A percentile compares a stretch with the other conserved stretches of the same genome.
Evolutionary conservation across 2,329 filamentous ascomycete genomes (phyloP).

Genomic region (Epichloe typhina): DNA sequence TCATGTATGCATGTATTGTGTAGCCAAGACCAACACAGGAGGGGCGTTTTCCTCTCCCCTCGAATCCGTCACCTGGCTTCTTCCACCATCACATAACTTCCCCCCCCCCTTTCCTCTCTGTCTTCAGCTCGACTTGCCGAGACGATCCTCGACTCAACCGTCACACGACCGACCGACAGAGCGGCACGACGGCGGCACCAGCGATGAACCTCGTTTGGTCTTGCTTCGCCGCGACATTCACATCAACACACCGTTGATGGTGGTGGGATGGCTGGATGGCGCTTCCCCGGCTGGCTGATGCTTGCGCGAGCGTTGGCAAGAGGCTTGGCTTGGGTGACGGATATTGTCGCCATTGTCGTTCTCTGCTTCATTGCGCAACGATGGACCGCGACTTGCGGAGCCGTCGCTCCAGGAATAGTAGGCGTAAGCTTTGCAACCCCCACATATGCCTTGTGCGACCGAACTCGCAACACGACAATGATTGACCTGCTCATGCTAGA

Average conservation of each 20-base stretch:
- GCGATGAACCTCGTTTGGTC: background rate
- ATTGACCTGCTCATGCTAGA: background rate
- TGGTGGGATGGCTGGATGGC: slow-evolving; percentile 2
- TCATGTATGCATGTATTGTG: too few relatives aligned
- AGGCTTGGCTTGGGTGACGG: slow-evolving; percentile 19
- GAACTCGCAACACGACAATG: background rate
- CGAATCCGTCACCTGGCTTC: background rate
- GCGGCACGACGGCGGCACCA: background rate
- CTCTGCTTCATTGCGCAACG: slow-evolving; percentile 19
- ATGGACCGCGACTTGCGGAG: slow-evolving; percentile 17
- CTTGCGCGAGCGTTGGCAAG: slow-evolving; percentile 14
- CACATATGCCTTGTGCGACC: background rate
- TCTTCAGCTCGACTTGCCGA: background rate
- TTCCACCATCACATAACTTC: background rate
- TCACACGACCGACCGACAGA: too few relatives aligned
- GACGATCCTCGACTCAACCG: background rate
- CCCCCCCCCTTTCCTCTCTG: background rate
- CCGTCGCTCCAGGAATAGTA: slow-evolving; percentile 17
- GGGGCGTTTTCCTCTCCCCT: background rate
- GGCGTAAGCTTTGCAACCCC: slow-evolving; percentile 15
- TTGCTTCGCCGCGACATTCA: background rate
- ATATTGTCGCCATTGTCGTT: slow-evolving; percentile 18
- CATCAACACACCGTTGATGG: background rate
- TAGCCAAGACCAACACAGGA: background rate
- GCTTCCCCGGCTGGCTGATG: slow-evolving; percentile 1